Evolutionary conservation across 1,284 basidiomycete genomes (phyloP).

Genomic region (Trichosporon sp.): DNA sequence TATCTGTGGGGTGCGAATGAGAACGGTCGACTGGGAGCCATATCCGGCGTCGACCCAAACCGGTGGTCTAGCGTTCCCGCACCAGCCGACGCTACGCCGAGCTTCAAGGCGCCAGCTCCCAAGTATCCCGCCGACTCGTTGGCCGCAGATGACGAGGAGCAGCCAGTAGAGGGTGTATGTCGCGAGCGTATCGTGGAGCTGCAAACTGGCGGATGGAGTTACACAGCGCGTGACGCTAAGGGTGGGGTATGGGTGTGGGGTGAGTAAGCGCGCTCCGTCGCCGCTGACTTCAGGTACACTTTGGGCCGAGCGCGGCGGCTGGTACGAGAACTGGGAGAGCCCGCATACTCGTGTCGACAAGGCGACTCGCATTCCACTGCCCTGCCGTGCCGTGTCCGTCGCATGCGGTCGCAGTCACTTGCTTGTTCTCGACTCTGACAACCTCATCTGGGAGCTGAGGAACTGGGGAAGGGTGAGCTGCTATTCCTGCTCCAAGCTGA

Average conservation of each 20-base stretch:
- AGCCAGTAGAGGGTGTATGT: not conserved
- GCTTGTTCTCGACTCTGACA: conserved; percentile 50
- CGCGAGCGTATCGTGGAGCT: conserved; percentile 66
- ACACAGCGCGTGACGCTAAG: conserved; percentile 62
- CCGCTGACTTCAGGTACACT: conserved; percentile 15
- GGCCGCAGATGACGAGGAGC: not conserved
- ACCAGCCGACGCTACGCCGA: conserved; percentile 15
- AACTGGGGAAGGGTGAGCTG: conserved; percentile 48
- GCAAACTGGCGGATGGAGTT: conserved; percentile 73
- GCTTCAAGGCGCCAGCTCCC: conserved; percentile 12
- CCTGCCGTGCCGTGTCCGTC: conserved; percentile 42
- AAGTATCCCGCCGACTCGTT: not conserved
- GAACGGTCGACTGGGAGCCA: not conserved
- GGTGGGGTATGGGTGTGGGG: conserved; percentile 83
- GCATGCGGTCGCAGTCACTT: conserved; percentile 47
- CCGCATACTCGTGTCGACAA: conserved; percentile 36
- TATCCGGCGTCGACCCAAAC: conserved; percentile 26
- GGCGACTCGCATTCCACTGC: conserved; percentile 47
- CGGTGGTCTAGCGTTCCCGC: not conserved
- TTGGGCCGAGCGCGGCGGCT: conserved; percentile 43
- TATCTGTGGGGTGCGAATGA: conserved; percentile 78
- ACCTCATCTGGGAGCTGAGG: conserved; percentile 53
- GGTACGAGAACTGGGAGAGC: conserved; percentile 55
- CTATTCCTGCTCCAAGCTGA: not conserved
- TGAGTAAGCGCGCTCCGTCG: conserved; percentile 43